These are phyloP conservation scores for Diaporthe citri DNA, from an alignment of 2,329 filamentous ascomycete species.

Conservation along the genomic window DNA sequence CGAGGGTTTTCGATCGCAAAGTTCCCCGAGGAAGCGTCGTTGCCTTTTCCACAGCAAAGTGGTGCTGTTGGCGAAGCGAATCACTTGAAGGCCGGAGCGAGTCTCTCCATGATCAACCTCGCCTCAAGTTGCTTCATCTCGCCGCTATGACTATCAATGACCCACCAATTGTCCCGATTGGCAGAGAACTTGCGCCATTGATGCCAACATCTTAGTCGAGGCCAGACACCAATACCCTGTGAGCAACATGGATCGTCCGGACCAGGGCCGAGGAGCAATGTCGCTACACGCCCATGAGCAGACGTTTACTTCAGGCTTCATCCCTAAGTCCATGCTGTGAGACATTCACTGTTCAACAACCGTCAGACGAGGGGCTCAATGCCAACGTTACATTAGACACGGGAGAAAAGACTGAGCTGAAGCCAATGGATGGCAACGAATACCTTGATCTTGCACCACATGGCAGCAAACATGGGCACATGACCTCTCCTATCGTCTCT, in stretches of 20 bases:
- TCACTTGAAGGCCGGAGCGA: neutral
- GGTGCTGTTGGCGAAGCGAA: neutral
- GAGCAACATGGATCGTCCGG: neutral
- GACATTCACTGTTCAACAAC: neutral
- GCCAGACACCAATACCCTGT: neutral
- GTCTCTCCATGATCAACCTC: conserved; percentile 18
- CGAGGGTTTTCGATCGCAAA: neutral
- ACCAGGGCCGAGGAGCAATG: neutral
- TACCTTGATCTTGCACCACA: conserved; percentile 9
- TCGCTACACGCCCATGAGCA: too few relatives aligned
- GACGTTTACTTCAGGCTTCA: neutral
- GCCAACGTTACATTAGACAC: conserved; percentile 12
- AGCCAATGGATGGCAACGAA: neutral
- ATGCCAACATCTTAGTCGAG: neutral
- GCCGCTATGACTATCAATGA: neutral
- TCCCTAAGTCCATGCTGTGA: conserved; percentile 8
- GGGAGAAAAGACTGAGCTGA: neutral
- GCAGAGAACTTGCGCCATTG: neutral
- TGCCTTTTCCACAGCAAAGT: neutral
- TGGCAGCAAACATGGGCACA: conserved; percentile 29
- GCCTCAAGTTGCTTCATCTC: conserved; percentile 11
- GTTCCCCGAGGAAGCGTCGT: neutral
- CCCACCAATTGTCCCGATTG: neutral
- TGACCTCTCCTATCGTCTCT: conserved; percentile 10
- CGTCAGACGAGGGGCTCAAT: neutral